phyloP scores from a whole-genome alignment of 306 rosid genomes.

The Malus sieversii region DNA sequence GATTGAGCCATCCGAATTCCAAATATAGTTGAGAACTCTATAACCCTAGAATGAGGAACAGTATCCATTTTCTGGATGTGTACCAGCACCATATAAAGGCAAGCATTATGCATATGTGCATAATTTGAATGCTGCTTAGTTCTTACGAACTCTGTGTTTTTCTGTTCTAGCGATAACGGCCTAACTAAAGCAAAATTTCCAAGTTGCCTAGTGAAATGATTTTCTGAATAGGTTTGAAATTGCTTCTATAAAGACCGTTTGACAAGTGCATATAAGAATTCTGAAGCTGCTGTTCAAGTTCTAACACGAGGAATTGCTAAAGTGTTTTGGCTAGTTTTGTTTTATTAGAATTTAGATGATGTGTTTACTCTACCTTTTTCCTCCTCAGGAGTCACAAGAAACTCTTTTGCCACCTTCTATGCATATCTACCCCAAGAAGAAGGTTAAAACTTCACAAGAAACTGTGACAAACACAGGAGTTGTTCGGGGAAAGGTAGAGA shows the following conservation, averaged over 20 bases:
- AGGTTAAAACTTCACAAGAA: conserved; percentile 42
- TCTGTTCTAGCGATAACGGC: background rate
- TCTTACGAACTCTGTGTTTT: background rate
- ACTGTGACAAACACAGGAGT: conserved; percentile 38
- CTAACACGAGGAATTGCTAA: background rate
- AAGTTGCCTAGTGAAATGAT: background rate
- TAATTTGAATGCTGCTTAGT: background rate
- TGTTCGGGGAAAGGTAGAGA: conserved; percentile 29
- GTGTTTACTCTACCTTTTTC: background rate
- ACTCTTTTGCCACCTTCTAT: conserved; percentile 71
- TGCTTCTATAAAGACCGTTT: background rate
- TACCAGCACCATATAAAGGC: background rate
- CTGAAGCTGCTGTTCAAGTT: background rate
- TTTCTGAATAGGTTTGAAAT: background rate
- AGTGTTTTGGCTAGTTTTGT: background rate
- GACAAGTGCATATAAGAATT: background rate
- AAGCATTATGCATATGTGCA: background rate
- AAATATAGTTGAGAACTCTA: background rate
- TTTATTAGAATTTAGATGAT: background rate
- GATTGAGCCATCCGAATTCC: background rate
- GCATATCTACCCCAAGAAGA: conserved; percentile 52
- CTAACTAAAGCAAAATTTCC: background rate
- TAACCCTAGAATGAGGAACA: background rate
- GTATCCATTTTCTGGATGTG: background rate
- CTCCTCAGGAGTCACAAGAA: conserved; percentile 76